Base-by-base conservation (phyloP, 202 grass and related monocot genomes). In the Panicum hallii region DNA sequence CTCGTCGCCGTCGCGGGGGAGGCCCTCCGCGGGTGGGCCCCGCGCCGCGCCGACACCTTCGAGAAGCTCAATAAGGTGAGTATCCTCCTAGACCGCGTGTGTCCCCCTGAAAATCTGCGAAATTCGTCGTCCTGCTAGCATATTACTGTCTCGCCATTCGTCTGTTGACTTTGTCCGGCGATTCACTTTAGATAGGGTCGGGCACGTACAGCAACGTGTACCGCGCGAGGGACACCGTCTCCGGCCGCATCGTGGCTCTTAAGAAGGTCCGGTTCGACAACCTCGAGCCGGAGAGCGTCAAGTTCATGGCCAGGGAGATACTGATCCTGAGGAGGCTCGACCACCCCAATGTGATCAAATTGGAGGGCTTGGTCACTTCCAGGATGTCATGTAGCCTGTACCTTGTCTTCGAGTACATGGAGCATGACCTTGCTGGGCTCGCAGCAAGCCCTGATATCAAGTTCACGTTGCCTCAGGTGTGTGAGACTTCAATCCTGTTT, bases 221-320 rank as follows among this genome's bases (percentile, higher is more conserved):
- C 76, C 80, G 89, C 53, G 93, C 90, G 7, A 75, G 86, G 56
- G 93, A 95, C 57, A 89, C 87, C 5, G 65, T 82, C 49, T 82
- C 86, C 0, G 92, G 92, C 19, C 86, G 79, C 54, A 72, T 93
- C 19, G 92, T 97, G 57, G 95, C 95, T 20, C 82, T 97, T 71
- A 97, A 97, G 87, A 97, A 97, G 88, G 95, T 94, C 58, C 61
- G 95, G 40, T 97, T 93, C n/a, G 92, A 97, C 56, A 90, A 88
- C 11, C 84, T 80, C 15, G 92, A 97, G 79, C 87, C 89, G 10
- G 95, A 97, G 79, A 97, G 95, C 77, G 89, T 97, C 57, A 83
- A 86, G 38, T 97, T 97, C 72, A 97, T 97, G 95, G 95, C 92
- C 19, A 89, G 95, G 86, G 95, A 97, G 82, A 97, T 97, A 41